A percentile compares a stretch with the other conserved stretches of the same genome.
These are phyloP conservation scores for Leishmania mexicana DNA, from an alignment of 208 protist genomes.

Conservation along the genomic window DNA sequence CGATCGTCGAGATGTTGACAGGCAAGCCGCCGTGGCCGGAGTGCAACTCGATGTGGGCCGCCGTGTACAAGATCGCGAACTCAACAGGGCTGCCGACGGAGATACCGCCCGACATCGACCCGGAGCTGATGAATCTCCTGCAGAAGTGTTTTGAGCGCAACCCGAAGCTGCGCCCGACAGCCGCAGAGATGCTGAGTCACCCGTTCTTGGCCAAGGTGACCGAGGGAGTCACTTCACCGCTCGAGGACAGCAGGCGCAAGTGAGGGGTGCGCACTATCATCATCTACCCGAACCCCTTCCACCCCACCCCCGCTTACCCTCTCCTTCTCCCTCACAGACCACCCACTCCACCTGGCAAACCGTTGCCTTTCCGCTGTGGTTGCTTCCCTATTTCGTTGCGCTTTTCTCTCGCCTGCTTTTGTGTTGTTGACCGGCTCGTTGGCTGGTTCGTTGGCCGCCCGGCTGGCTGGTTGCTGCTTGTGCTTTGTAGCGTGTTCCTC, in stretches of 20 bases:
- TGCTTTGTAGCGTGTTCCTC: neutral
- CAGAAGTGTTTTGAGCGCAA: slow-evolving; percentile 85
- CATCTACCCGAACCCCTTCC: too few species aligned
- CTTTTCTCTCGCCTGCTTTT: too few species aligned
- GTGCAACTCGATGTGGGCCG: slow-evolving; percentile 88
- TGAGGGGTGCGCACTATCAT: neutral
- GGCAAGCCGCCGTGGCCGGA: slow-evolving; percentile 91
- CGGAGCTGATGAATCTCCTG: slow-evolving; percentile 76
- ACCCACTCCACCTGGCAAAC: too few species aligned
- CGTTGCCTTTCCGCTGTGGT: too few species aligned
- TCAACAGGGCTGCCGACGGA: slow-evolving; percentile 85
- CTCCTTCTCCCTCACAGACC: neutral
- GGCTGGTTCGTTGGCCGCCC: too few species aligned
- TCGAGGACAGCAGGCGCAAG: neutral
- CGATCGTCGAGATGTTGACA: slow-evolving; percentile 94
- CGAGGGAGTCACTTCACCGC: slow-evolving; percentile 2
- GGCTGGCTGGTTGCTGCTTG: neutral
- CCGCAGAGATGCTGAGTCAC: slow-evolving; percentile 67
- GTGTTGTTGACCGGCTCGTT: too few species aligned
- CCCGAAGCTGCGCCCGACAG: slow-evolving; percentile 65
- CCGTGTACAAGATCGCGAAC: slow-evolving; percentile 90
- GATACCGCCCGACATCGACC: slow-evolving; percentile 76
- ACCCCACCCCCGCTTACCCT: too few species aligned
- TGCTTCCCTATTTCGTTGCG: too few species aligned
- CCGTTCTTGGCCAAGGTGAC: slow-evolving; percentile 59